Percentiles rank a stretch among this genome's conserved stretches.
Conservation (phyloP, 1,139 yeast species). For the Suhomyces guaymorum region DNA sequence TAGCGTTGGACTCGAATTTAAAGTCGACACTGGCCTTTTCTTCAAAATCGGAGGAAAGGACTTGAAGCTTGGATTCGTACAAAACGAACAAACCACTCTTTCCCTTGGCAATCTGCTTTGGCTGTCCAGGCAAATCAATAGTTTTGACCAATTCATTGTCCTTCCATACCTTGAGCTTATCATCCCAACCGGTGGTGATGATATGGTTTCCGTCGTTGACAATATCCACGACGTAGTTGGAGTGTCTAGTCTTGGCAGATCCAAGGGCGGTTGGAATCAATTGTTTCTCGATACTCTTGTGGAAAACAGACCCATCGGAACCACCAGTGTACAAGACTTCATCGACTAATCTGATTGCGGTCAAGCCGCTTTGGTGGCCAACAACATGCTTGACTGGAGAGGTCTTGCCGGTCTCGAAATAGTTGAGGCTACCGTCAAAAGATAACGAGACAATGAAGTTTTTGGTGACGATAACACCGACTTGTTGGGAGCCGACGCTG, state of each 20-base stretch:
- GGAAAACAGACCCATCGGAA: conserved; percentile 72
- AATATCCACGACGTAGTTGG: conserved; percentile 57
- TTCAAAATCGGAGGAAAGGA: conserved; percentile 26
- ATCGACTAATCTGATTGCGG: conserved; percentile 39
- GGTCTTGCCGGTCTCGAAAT: conserved; percentile 43
- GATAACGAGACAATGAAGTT: conserved; percentile 66
- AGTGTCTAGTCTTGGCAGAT: conserved; percentile 43
- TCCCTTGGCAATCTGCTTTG: conserved; percentile 50
- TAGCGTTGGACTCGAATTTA: conserved; percentile 41
- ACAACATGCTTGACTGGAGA: conserved; percentile 47
- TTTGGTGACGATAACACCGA: conserved; percentile 71
- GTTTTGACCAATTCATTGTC: conserved; percentile 28
- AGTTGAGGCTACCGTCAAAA: conserved; percentile 69
- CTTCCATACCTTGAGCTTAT: conserved; percentile 56
- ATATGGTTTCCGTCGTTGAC: conserved; percentile 28
- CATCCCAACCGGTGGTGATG: conserved; percentile 85
- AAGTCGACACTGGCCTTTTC: conserved; percentile 29
- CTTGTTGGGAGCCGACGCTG: conserved; percentile 64
- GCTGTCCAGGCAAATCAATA: conserved; percentile 56
- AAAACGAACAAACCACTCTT: conserved; percentile 42
- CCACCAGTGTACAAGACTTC: conserved; percentile 63
- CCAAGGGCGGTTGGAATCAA: conserved; percentile 30
- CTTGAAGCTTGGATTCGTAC: conserved; percentile 47
- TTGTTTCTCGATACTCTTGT: conserved; percentile 49
- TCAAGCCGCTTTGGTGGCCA: conserved; percentile 85